Evolutionary conservation across 1,284 basidiomycete genomes (phyloP).

Genomic region (Fistulinella staudtii): DNA sequence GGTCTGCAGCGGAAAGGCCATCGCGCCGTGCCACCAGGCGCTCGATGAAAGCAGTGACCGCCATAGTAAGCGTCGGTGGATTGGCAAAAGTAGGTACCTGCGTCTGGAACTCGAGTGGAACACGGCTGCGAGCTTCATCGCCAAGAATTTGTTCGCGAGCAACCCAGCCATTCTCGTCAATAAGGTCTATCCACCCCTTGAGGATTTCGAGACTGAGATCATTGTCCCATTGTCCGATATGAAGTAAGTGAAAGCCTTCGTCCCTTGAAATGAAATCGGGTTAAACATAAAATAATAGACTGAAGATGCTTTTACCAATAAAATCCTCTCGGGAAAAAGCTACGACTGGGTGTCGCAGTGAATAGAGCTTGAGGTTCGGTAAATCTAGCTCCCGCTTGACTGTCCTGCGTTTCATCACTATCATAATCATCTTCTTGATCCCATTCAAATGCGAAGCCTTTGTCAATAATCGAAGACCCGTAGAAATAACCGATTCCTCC

Average conservation of each 20-base stretch:
- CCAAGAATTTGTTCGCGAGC: conserved; percentile 93
- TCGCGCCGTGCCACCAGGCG: conserved; percentile 52
- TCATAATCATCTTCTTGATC: conserved; percentile 70
- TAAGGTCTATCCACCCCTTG: conserved; percentile 83
- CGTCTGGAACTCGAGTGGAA: conserved; percentile 84
- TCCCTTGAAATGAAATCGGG: conserved; percentile 54
- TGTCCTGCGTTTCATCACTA: conserved; percentile 32
- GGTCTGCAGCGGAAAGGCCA: conserved; percentile 53
- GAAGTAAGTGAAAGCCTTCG: conserved; percentile 91
- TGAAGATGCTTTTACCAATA: conserved; percentile 74
- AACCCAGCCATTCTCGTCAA: conserved; percentile 94
- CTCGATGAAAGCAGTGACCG: conserved; percentile 81
- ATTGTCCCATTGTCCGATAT: conserved; percentile 90
- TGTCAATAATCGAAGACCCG: conserved; percentile 85
- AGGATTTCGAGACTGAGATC: conserved; percentile 89
- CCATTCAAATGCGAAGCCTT: conserved; percentile 83
- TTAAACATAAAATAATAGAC: conserved; percentile 2
- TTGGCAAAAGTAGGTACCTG: conserved; percentile 94
- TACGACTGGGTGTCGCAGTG: conserved; percentile 90
- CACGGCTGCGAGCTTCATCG: conserved; percentile 90
- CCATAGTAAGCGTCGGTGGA: conserved; percentile 90
- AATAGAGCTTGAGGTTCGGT: conserved; percentile 76
- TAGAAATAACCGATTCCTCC: conserved; percentile 95
- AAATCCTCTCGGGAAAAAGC: conserved; percentile 95
- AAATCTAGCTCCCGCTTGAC: conserved; percentile 52